These are phyloP conservation scores for Neoscytalidium dimidiatum DNA, from an alignment of 2,329 filamentous ascomycete species.

Conservation along the genomic window DNA sequence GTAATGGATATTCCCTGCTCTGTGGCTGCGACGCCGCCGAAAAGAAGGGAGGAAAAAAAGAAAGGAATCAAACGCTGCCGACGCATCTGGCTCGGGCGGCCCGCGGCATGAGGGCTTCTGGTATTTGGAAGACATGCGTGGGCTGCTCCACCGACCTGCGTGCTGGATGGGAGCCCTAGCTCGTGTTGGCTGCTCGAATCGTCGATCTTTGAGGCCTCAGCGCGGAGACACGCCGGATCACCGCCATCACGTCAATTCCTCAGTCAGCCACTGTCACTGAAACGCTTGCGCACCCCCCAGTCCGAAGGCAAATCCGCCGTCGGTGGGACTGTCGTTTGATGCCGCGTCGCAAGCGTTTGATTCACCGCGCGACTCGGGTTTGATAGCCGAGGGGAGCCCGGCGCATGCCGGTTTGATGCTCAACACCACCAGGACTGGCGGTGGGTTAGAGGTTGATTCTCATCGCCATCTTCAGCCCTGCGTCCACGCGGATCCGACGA, in stretches of 20 bases:
- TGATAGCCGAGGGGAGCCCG: background rate
- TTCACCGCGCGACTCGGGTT: background rate
- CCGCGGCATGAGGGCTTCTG: background rate
- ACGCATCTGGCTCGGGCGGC: background rate
- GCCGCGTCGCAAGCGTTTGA: background rate
- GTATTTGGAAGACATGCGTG: background rate
- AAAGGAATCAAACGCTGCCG: background rate
- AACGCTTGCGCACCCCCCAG: background rate
- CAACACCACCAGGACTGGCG: background rate
- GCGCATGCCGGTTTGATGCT: slow-evolving; percentile 8
- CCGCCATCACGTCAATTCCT: background rate
- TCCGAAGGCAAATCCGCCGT: background rate
- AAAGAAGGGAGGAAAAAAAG: background rate
- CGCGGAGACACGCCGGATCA: background rate
- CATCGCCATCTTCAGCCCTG: slow-evolving; percentile 1
- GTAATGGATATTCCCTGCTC: background rate
- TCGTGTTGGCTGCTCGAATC: background rate
- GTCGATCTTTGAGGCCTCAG: slow-evolving; percentile 2
- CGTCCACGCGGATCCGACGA: slow-evolving; percentile 2
- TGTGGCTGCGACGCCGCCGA: background rate
- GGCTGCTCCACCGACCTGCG: background rate
- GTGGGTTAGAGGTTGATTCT: slow-evolving; percentile 1
- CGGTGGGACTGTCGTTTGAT: background rate
- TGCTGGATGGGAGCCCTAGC: background rate
- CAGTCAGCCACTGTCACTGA: background rate